phyloP scores from a whole-genome alignment of 2,329 filamentous ascomycete species.

The Hypoxylon rubiginosum region DNA sequence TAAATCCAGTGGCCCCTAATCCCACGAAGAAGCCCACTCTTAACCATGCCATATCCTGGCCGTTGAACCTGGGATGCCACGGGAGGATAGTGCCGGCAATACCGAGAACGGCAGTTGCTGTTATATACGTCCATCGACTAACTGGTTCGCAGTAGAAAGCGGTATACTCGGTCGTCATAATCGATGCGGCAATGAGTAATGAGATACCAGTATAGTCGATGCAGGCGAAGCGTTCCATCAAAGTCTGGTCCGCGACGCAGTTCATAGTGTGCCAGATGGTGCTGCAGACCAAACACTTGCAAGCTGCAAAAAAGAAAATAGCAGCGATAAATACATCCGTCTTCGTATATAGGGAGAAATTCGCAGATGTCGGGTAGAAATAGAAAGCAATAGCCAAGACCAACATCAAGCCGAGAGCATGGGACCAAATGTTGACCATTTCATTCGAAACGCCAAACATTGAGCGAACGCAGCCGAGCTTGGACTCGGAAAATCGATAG shows the following conservation, averaged over 20 bases:
- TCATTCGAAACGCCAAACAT: slow-evolving; percentile 91
- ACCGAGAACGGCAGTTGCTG: slow-evolving; percentile 83
- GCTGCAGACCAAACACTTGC: slow-evolving; percentile 94
- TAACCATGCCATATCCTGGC: slow-evolving; percentile 90
- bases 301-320: slow-evolving; percentile 95
- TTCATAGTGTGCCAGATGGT: slow-evolving; percentile 99
- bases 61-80: slow-evolving; percentile 97
- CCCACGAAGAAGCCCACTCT: slow-evolving; percentile 93
- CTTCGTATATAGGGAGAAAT: slow-evolving; percentile 88
- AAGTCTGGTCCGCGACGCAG: slow-evolving; percentile 88
- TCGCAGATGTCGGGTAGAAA: slow-evolving; percentile 90
- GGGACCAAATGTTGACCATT: slow-evolving; percentile 97
- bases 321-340: slow-evolving; percentile 91
- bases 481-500: slow-evolving; percentile 94
- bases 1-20: slow-evolving; percentile 87
- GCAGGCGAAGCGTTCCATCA: slow-evolving; percentile 95
- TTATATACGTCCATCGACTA: slow-evolving; percentile 88
- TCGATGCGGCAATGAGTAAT: slow-evolving; percentile 91
- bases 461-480: slow-evolving; percentile 87
- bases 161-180: slow-evolving; percentile 98
- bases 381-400: slow-evolving; percentile 93
- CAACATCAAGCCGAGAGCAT: slow-evolving; percentile 88
- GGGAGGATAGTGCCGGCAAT: slow-evolving; percentile 90
- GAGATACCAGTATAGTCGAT: slow-evolving; percentile 99
- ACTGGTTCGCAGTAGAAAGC: slow-evolving; percentile 97